phyloP scores from a whole-genome alignment of 2,329 filamentous ascomycete genomes.

The Colletotrichum simmondsii region DNA sequence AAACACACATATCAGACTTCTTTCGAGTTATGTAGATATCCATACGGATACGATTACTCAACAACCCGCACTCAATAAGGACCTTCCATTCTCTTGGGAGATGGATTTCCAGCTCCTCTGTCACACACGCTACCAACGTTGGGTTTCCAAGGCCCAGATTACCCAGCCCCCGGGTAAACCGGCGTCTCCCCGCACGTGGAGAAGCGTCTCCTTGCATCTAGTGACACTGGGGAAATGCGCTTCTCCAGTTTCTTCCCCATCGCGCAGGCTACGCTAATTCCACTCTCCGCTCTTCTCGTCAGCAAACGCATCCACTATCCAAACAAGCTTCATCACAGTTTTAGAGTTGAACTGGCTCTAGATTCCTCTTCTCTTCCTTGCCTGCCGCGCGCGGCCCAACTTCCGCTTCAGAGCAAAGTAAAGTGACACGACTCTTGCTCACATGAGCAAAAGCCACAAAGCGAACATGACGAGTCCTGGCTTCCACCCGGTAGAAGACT shows the following conservation, averaged over 20 bases:
- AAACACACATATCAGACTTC: background rate
- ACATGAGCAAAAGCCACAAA: background rate
- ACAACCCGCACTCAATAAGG: background rate
- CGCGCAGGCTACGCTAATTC: background rate
- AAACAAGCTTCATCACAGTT: background rate
- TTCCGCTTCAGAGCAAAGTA: background rate
- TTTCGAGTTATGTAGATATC: background rate
- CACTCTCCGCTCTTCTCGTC: background rate
- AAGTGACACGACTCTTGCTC: background rate
- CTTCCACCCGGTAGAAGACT: constrained; percentile 16
- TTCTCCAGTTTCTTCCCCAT: background rate
- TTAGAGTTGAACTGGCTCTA: background rate
- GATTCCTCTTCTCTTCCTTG: background rate
- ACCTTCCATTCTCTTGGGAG: background rate
- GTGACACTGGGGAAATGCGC: background rate
- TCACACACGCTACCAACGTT: background rate
- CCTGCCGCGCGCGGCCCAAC: background rate
- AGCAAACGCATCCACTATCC: background rate
- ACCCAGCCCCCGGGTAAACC: background rate
- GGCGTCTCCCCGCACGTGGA: background rate
- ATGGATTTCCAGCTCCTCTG: background rate
- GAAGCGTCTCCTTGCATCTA: background rate
- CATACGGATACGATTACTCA: background rate
- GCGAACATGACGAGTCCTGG: background rate
- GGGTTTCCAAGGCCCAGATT: background rate